Evolutionary conservation across 1,139 yeast genomes (phyloP).

Genomic region (Saccharomyces hybrid): DNA sequence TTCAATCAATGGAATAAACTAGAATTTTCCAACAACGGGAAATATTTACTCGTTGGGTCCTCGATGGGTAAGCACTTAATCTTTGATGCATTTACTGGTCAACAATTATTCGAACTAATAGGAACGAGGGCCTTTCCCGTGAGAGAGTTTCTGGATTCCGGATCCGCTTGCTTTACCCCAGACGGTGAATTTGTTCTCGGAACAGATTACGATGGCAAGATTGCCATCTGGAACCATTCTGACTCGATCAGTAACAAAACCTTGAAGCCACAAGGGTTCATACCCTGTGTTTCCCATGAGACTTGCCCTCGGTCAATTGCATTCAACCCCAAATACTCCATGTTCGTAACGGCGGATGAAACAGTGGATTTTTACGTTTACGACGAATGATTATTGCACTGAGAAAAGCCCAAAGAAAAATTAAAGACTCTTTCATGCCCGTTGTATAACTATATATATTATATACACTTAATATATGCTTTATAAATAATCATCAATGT

Average conservation of each 20-base stretch:
- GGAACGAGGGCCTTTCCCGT: slow-evolving; percentile 39
- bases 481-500: slow-evolving; percentile 31
- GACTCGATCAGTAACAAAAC: slow-evolving; percentile 28
- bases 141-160: slow-evolving; percentile 46
- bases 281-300: slow-evolving; percentile 26
- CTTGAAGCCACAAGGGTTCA: slow-evolving; percentile 28
- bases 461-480: slow-evolving; percentile 4
- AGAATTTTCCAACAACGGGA: slow-evolving; percentile 82
- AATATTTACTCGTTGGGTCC: slow-evolving; percentile 60
- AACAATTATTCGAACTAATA: slow-evolving; percentile 43
- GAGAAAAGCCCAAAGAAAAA: slow-evolving; percentile 1
- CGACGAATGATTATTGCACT: slow-evolving; percentile 31
- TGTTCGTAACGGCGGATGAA: slow-evolving; percentile 74
- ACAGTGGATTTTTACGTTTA: slow-evolving; percentile 32
- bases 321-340: slow-evolving; percentile 71
- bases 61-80: slow-evolving; percentile 46
- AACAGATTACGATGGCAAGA: slow-evolving; percentile 44
- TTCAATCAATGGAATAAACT: slow-evolving; percentile 51
- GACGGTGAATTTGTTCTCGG: slow-evolving; percentile 74
- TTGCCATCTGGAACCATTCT: slow-evolving; percentile 58
- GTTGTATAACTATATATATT: neutral
- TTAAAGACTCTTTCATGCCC: neutral
- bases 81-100: slow-evolving; percentile 67
- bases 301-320: slow-evolving; percentile 53
- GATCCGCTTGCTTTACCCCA: slow-evolving; percentile 66